Evolutionary conservation across 805 yeast species (phyloP), one percentile per base, ranked within the genome.

Genomic region (Pichia insulana): DNA sequence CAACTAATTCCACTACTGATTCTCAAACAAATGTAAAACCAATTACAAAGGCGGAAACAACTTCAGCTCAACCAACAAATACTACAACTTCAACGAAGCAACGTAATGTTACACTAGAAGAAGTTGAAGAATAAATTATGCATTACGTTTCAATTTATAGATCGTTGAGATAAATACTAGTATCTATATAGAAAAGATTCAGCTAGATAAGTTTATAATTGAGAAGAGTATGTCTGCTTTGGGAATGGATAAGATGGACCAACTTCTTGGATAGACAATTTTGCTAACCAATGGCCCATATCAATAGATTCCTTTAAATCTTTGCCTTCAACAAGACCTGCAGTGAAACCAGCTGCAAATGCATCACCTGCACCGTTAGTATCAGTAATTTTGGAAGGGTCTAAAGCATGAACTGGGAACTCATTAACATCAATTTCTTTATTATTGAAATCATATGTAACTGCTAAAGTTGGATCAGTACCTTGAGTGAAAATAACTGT

Each of bases 281-380:
- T 73, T 47, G 98, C 99, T 53, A 94, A 80, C 97, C 97, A 89
- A 70, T 90, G 97, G 51, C 97, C 97, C 64, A 80, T 75, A 54
- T 82, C 86, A 49, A 90, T 73, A 41, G 74, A 57, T 34, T 79
- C 70, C 19, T 67, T 68, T 44, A 87, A 61, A 25, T 73, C 54
- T 62, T 83, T 78, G 50, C 80, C 86, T 64, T 80, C 68, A 43
- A 87, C 94, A 52, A 89, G 68, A 45, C 89, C 92, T 48, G 96
- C 95, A 50, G 88, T 67, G 65, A 90, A 89, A 45, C 97, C 97
- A 57, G 92, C 94, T 43, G 97, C 97, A 61, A 90, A 90, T 12
- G 97, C 96, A 62, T 90, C 97, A 65, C 97, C 97, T 37, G 97
- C 97, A 70, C 98, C 98, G 70, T 90, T 92, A 58, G 97, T 86